Evolutionary conservation across 257 asterid species (phyloP).

Genomic region (Coffea canephora): DNA sequence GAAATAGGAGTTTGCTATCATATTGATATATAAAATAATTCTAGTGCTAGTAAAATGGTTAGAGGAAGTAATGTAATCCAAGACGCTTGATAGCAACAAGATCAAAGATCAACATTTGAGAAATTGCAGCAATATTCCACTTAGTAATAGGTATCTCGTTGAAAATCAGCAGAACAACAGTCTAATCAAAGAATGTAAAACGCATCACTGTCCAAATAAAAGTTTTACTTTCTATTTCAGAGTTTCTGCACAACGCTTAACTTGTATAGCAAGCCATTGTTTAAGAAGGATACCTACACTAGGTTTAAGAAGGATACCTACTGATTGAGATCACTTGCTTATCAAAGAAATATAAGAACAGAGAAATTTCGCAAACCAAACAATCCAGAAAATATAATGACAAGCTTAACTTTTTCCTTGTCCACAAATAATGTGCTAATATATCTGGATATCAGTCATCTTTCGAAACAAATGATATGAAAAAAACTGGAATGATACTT

Average conservation of each 20-base stretch:
- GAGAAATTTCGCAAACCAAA: neutral
- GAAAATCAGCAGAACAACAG: neutral
- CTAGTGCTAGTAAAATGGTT: neutral
- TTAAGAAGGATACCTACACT: too few relatives aligned
- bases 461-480: neutral
- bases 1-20: neutral
- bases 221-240: neutral
- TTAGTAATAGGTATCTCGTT: neutral
- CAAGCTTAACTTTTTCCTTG: neutral
- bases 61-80: neutral
- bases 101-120: neutral
- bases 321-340: neutral
- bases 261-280: neutral
- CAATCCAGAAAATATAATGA: neutral
- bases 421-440: neutral
- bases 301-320: neutral
- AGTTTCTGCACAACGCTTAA: neutral
- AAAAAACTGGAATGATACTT: conserved; percentile 2
- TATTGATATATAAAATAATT: neutral
- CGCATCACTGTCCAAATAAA: neutral
- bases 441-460: neutral
- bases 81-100: neutral
- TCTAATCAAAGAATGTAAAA: neutral
- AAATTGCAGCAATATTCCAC: neutral
- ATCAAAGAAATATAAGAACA: neutral